Percentiles rank a stretch among this genome's conserved stretches.
These are phyloP conservation scores for Carex sylvatica DNA, from an alignment of 202 grass and related monocot species.

Conservation along the genomic window DNA sequence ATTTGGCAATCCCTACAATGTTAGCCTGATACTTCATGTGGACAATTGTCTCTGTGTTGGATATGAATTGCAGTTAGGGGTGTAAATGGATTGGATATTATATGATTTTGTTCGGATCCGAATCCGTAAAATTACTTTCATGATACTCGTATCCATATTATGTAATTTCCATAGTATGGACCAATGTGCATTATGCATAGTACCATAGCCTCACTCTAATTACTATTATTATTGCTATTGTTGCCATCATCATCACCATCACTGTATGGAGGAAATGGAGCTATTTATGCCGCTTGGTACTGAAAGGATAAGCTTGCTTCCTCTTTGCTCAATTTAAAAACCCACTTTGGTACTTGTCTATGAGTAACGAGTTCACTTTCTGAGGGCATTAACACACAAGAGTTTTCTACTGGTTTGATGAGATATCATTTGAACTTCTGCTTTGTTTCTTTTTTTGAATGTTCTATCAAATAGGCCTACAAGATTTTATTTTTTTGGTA, in stretches of 20 bases:
- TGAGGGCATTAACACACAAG: background rate
- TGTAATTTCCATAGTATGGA: too few species aligned
- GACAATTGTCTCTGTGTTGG: too few species aligned
- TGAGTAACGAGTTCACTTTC: background rate
- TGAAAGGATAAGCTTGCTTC: slow-evolving; percentile 17
- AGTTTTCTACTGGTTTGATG: background rate
- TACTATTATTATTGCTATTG: background rate
- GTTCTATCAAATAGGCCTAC: background rate
- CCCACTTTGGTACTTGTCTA: background rate
- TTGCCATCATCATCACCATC: background rate
- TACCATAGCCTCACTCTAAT: background rate
- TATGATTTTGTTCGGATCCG: too few species aligned
- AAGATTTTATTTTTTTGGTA: background rate
- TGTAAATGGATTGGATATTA: too few species aligned
- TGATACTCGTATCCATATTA: too few species aligned
- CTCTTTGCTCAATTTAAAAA: background rate
- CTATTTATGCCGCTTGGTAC: slow-evolving; percentile 5
- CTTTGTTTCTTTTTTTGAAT: background rate
- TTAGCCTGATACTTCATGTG: too few species aligned
- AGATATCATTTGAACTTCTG: too few species aligned
- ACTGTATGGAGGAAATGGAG: background rate
- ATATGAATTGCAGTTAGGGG: too few species aligned
- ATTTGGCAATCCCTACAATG: too few species aligned
- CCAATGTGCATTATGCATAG: too few species aligned
- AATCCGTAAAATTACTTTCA: too few species aligned